Evolutionary conservation across 2,329 filamentous ascomycete species (phyloP).

Genomic region (Trichoderma harzianum): DNA sequence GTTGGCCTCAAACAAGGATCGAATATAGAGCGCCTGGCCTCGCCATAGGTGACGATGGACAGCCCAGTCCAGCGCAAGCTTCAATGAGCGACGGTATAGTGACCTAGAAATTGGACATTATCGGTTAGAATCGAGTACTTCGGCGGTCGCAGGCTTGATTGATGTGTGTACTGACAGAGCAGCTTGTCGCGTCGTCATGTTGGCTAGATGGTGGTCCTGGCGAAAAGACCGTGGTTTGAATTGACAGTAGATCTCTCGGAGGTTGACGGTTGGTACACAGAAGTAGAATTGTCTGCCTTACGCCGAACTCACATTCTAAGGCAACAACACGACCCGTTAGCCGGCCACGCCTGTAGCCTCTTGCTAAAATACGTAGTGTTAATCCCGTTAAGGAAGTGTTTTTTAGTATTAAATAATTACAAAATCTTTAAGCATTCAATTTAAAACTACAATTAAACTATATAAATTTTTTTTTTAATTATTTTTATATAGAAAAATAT

Average conservation of each 20-base stretch:
- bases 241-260: background rate
- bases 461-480: background rate
- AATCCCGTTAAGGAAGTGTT: background rate
- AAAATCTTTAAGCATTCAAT: background rate
- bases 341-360: background rate
- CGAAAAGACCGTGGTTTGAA: constrained; percentile 14
- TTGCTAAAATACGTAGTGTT: background rate
- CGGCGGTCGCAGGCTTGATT: background rate
- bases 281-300: constrained; percentile 8
- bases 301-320: background rate
- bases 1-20: constrained; percentile 92
- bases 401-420: background rate
- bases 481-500: background rate
- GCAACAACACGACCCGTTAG: background rate
- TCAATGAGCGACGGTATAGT: constrained; percentile 88
- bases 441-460: background rate
- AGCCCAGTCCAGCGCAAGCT: constrained; percentile 92
- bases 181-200: constrained; percentile 43
- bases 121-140: constrained; percentile 20
- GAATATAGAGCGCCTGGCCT: constrained; percentile 92
- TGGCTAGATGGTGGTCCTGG: constrained; percentile 12
- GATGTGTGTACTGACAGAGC: constrained; percentile 42
- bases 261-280: background rate
- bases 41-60: constrained; percentile 92
- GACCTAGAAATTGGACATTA: constrained; percentile 43